Conservation (phyloP, 345 rosid genomes). For the Pelargonium nanum region DNA sequence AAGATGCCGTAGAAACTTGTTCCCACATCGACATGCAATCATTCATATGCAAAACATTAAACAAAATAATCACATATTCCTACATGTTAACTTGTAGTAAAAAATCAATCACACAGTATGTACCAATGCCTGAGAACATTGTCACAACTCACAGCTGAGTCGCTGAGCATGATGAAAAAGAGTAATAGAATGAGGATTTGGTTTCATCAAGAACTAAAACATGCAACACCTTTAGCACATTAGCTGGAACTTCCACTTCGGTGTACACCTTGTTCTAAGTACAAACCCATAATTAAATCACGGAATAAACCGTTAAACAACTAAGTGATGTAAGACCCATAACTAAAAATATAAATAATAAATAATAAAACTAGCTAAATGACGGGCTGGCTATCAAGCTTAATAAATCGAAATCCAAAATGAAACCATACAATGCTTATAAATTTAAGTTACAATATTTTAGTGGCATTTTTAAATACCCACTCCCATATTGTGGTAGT, state of each 20-base stretch:
- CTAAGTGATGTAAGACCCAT: too few relatives aligned
- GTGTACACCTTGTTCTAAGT: neutral
- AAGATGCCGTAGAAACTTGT: slow-evolving; percentile 1
- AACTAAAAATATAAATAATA: too few relatives aligned
- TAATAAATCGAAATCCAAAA: too few relatives aligned
- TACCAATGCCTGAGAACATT: neutral
- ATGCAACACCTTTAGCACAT: neutral
- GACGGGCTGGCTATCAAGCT: too few relatives aligned
- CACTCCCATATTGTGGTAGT: neutral
- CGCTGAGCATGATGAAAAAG: neutral
- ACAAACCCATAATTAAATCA: neutral
- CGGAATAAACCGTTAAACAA: too few relatives aligned
- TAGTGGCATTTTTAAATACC: neutral
- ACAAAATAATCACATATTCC: neutral
- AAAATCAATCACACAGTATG: neutral
- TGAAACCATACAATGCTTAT: too few relatives aligned
- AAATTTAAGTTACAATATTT: neutral
- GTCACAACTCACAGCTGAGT: neutral
- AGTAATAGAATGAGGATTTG: neutral
- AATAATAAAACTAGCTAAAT: too few relatives aligned
- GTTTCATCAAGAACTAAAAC: neutral
- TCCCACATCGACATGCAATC: neutral
- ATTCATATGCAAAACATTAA: neutral
- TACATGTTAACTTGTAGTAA: neutral
- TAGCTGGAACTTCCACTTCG: neutral